Evolutionary conservation across 2,329 filamentous ascomycete species (phyloP), one percentile per base, ranked within the genome.

Genomic region (Claviceps cyperi): DNA sequence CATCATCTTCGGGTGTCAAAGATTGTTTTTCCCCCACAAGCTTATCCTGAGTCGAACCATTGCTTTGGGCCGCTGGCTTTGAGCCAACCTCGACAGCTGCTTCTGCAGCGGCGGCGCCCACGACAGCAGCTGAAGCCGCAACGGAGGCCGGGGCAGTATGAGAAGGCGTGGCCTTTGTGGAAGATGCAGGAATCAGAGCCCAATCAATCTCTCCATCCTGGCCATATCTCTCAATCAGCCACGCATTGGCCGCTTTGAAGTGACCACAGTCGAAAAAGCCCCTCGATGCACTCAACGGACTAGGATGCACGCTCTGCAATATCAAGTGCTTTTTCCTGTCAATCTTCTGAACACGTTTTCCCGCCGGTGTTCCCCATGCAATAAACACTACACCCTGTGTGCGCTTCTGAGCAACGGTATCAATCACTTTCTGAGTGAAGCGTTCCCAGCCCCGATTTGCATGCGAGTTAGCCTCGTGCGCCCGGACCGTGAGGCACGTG

Each of bases 381-480:
- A 98, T 71, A 63, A 96, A 98, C 4, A 96, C 92, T 1, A 98
- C 91, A 1, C 92, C 92, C 28, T 76, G 74, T 0, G 78, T 81
- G 43, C 89, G 77, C 57, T 84, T 81, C 61, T 83, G 80, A 0
- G 85, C 85, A 2, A 97, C 86, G 0, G 86, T 76, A 56, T 97
- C 89, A 55, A 98, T 94, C 41, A 92, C 84, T 55, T 81, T 86
- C 63, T 96, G 90, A 19, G 91, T 98, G 63, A 98, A 86, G 43
- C 75, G 75, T 68, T 98, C 92, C 92, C 92, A 98, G 15, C 92
- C 92, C 55, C 83, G 83, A 59, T 84, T 84, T 2, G 84, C 73
- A 66, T 98, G 92, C 28, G 81, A 86, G 64, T 92, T 91, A 45
- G 92, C 83, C 58, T 94, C 81, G 62, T 94, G 86, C 0, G 87